Base-by-base conservation (phyloP, 495 filamentous ascomycete genomes). In the Trichocladium antarcticum region DNA sequence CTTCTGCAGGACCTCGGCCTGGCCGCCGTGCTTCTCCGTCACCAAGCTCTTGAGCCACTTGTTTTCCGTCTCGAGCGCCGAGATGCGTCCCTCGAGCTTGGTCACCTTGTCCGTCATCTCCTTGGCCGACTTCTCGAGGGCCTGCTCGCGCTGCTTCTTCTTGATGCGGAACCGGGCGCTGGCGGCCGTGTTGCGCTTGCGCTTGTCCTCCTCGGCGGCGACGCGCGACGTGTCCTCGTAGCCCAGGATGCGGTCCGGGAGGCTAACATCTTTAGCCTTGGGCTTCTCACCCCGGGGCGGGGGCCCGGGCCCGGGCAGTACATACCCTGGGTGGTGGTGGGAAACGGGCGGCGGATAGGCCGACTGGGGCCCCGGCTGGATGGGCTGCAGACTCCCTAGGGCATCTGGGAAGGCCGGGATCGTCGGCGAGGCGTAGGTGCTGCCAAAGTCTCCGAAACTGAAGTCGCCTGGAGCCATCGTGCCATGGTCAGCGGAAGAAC, bases 141-240 rank as follows among this genome's bases (percentile, higher is more conserved):
- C 83, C 63, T 92, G 85, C 71, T 98, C 92, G 45, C 92, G 85
- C 68, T 94, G 87, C 78, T 98, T 98, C 86, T 98, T 98, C 79
- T 98, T 98, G 59, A 94, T 80, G 48, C 92, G 85, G 78, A 98
- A 98, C 45, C 92, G 84, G 17, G 92, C 92, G 42, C 79, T 85
- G 36, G 92, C 92, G 31, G 92, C 92, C 1, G 92, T 98, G 68
- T 98, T 98, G 52, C 92, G 85, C 38, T 90, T 82, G 10, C 92
- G 86, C 65, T 96, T 96, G 66, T 98, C 92, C 71, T 98, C 92
- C 68, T 98, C 92, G 27, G 92, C 89, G 14, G 87, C 88, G 12
- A 80, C 56, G 29, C 87, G 77, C 29, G 89, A 76, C 52, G 79
- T 68, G 58, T 87, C 83, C 62, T 87, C 83, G 50, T 81, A 73